Evolutionary conservation across 768 basidiomycete species (phyloP).

Genomic region (Leccinum incarnatum): DNA sequence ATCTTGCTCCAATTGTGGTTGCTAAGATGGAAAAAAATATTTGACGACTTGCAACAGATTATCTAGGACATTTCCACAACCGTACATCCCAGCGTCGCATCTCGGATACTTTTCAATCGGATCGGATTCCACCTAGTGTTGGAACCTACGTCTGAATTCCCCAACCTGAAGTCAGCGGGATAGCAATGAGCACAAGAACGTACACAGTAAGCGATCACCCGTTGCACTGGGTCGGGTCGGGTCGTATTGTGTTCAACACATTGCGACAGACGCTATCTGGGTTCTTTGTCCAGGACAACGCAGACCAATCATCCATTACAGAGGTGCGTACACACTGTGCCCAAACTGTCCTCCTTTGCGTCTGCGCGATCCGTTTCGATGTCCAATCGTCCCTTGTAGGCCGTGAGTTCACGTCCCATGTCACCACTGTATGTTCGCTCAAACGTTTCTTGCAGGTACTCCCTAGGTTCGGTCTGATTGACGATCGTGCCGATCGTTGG

Average conservation of each 20-base stretch:
- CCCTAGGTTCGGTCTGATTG: slow-evolving; percentile 33
- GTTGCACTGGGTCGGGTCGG: neutral
- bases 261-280: slow-evolving; percentile 13
- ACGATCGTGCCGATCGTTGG: slow-evolving; percentile 51
- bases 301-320: neutral
- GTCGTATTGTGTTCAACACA: neutral
- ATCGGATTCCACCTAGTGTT: neutral
- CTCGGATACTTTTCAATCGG: neutral
- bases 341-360: neutral
- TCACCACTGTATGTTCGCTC: neutral
- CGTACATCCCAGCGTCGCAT: neutral
- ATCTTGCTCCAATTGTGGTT: neutral
- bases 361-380: neutral
- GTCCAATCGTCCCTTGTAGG: slow-evolving; percentile 3
- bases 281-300: slow-evolving; percentile 24
- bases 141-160: neutral
- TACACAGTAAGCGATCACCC: slow-evolving; percentile 15
- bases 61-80: neutral
- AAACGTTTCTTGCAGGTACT: slow-evolving; percentile 13
- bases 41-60: neutral
- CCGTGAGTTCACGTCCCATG: slow-evolving; percentile 9
- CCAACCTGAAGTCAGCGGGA: neutral
- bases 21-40: neutral
- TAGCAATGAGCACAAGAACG: slow-evolving; percentile 4
- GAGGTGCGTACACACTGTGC: slow-evolving; percentile 7